Evolutionary conservation across 345 rosid genomes (phyloP).

Genomic region (Psidium guajava): DNA sequence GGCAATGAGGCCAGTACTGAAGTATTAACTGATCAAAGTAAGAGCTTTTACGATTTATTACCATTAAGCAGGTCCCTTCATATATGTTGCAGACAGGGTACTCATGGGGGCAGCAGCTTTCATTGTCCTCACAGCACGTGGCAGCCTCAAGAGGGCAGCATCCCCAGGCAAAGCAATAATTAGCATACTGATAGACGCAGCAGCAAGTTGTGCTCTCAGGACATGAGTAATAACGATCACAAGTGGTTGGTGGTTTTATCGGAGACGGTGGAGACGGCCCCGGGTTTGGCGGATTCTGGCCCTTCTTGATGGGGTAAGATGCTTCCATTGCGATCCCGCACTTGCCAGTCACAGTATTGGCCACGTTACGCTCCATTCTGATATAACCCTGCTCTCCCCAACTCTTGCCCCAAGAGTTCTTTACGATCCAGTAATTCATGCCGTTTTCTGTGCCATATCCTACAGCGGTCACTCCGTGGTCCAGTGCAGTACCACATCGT

Average conservation of each 20-base stretch:
- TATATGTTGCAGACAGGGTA: slow-evolving; percentile 59
- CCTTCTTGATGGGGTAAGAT: slow-evolving; percentile 77
- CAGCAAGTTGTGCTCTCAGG: slow-evolving; percentile 77
- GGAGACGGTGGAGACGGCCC: slow-evolving; percentile 98
- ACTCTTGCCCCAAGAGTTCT: slow-evolving; percentile 71
- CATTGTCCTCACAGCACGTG: slow-evolving; percentile 70
- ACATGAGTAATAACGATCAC: slow-evolving; percentile 53
- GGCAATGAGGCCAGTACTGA: neutral
- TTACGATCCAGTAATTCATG: slow-evolving; percentile 67
- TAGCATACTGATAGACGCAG: slow-evolving; percentile 46
- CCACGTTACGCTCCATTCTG: slow-evolving; percentile 52
- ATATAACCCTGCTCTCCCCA: slow-evolving; percentile 90
- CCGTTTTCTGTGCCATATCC: slow-evolving; percentile 84
- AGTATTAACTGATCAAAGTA: neutral
- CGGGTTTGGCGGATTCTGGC: slow-evolving; percentile 84
- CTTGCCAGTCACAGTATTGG: slow-evolving; percentile 28
- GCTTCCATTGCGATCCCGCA: slow-evolving; percentile 85
- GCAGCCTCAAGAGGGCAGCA: slow-evolving; percentile 90
- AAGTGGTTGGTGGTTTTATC: slow-evolving; percentile 51
- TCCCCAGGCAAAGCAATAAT: slow-evolving; percentile 77
- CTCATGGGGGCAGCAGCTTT: slow-evolving; percentile 83
- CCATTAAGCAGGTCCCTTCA: slow-evolving; percentile 61
- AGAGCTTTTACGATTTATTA: slow-evolving; percentile 1
- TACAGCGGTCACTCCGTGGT: slow-evolving; percentile 84
- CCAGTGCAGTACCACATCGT: slow-evolving; percentile 59